phyloP scores from a whole-genome alignment of 805 yeast species.

The Starmerella stigmatis region DNA sequence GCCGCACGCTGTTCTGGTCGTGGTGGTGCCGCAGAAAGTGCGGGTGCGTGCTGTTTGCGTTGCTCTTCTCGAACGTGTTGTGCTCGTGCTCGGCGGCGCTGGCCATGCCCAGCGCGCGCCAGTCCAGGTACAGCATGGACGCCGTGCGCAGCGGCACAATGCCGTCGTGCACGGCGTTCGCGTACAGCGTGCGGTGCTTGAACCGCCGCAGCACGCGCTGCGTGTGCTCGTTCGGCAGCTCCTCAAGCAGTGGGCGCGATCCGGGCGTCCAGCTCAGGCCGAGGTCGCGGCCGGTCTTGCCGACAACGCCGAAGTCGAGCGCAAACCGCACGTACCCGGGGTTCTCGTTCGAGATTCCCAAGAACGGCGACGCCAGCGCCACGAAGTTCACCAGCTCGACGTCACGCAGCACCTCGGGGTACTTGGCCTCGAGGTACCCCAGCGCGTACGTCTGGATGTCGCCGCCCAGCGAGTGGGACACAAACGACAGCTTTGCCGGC shows the following conservation, averaged over 20 bases:
- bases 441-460: constrained; percentile 83
- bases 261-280: constrained; percentile 44
- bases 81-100: constrained; percentile 30
- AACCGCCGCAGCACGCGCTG: constrained; percentile 53
- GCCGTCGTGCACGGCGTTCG: constrained; percentile 86
- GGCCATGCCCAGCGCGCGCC: constrained; percentile 58
- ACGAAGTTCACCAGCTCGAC: constrained; percentile 69
- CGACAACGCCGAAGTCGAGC: constrained; percentile 79
- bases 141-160: constrained; percentile 91
- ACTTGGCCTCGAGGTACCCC: constrained; percentile 53
- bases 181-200: constrained; percentile 67
- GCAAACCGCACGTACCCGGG: constrained; percentile 79
- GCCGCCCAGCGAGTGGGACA: constrained; percentile 93
- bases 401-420: constrained; percentile 58
- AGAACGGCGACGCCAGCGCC: constrained; percentile 74
- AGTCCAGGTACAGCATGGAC: constrained; percentile 73
- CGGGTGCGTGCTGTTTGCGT: constrained; percentile 3
- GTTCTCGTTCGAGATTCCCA: constrained; percentile 81
- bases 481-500: constrained; percentile 62
- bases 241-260: constrained; percentile 53
- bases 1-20: neutral
- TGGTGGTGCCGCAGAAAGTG: constrained; percentile 3
- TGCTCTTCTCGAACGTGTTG: constrained; percentile 25
- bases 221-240: constrained; percentile 68
- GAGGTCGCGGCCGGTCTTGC: constrained; percentile 83